A percentile compares a stretch with the other conserved stretches of the same genome.
These are phyloP conservation scores for Nannizziopsis barbatae DNA, from an alignment of 2,329 filamentous ascomycete genomes.

Conservation along the genomic window DNA sequence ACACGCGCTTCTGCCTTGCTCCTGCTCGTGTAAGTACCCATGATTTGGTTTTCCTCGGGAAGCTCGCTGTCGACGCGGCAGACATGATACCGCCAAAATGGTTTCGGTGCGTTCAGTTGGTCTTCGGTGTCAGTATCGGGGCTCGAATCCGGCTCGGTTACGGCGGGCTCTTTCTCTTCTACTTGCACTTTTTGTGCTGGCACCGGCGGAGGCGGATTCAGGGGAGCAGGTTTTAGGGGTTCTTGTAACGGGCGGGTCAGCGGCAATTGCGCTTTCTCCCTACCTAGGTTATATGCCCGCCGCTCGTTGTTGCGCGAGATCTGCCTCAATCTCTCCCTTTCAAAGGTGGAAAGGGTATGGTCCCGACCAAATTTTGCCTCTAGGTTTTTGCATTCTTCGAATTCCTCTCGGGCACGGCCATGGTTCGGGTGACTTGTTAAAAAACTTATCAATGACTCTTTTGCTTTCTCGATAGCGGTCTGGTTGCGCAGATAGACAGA, in stretches of 20 bases:
- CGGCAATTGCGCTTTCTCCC: neutral
- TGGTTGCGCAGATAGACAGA: neutral
- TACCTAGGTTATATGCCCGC: neutral
- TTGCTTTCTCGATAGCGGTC: neutral
- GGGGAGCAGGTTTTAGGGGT: neutral
- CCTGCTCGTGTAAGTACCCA: constrained; percentile 8
- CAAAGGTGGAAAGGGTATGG: neutral
- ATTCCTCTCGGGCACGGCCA: neutral
- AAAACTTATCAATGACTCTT: constrained; percentile 4
- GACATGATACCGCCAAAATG: constrained; percentile 12
- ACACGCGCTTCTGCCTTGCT: constrained; percentile 9
- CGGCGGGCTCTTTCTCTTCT: neutral
- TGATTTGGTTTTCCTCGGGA: neutral
- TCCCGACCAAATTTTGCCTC: constrained; percentile 2
- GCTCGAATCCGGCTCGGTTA: neutral
- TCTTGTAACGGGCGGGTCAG: neutral
- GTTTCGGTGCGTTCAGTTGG: neutral
- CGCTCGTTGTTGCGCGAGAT: constrained; percentile 9
- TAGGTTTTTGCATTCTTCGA: constrained; percentile 5
- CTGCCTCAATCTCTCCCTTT: constrained; percentile 4
- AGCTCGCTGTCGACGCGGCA: constrained; percentile 4
- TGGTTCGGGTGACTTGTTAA: constrained; percentile 3
- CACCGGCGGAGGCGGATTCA: neutral
- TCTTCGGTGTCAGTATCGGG: neutral
- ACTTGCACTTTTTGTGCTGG: neutral